Percentiles rank a stretch among this genome's conserved stretches.
These are phyloP conservation scores for Arthroderma uncinatum DNA, from an alignment of 2,329 filamentous ascomycete species.

Conservation along the genomic window DNA sequence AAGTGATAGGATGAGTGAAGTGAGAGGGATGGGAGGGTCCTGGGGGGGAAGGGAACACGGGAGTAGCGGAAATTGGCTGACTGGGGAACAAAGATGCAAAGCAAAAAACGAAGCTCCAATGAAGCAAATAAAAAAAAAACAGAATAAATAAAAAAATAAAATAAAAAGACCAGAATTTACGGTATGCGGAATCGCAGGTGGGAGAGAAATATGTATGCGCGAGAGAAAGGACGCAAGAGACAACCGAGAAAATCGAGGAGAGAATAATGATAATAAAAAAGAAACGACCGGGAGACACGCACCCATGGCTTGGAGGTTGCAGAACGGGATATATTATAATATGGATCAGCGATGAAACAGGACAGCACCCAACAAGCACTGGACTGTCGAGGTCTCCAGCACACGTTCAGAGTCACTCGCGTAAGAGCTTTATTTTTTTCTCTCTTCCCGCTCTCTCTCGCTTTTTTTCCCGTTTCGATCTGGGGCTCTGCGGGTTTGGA, in stretches of 20 bases:
- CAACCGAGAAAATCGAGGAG: constrained; percentile 4
- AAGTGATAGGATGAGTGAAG: not conserved
- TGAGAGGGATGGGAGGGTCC: constrained; percentile 2
- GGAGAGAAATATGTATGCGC: not conserved
- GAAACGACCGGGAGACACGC: constrained; percentile 11
- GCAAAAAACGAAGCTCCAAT: not conserved
- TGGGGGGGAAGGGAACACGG: not conserved
- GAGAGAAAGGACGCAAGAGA: constrained; percentile 5
- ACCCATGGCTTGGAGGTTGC: constrained; percentile 16
- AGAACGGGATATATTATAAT: constrained; percentile 5
- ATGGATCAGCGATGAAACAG: constrained; percentile 13
- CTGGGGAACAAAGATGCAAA: constrained; percentile 6
- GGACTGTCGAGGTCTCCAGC: constrained; percentile 1
- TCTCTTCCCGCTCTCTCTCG: not conserved
- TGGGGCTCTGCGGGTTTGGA: constrained; percentile 13
- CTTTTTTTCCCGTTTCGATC: not conserved
- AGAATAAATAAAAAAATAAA: not conserved
- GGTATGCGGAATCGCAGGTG: not conserved
- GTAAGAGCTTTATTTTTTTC: not conserved
- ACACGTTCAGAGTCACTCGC: constrained; percentile 5
- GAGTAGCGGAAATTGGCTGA: constrained; percentile 4
- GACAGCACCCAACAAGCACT: constrained; percentile 6
- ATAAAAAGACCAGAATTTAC: not conserved
- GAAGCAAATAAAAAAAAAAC: not conserved
- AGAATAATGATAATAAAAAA: constrained; percentile 7